Evolutionary conservation across 2,329 filamentous ascomycete genomes (phyloP).

Genomic region (Cercospora brassicicola): DNA sequence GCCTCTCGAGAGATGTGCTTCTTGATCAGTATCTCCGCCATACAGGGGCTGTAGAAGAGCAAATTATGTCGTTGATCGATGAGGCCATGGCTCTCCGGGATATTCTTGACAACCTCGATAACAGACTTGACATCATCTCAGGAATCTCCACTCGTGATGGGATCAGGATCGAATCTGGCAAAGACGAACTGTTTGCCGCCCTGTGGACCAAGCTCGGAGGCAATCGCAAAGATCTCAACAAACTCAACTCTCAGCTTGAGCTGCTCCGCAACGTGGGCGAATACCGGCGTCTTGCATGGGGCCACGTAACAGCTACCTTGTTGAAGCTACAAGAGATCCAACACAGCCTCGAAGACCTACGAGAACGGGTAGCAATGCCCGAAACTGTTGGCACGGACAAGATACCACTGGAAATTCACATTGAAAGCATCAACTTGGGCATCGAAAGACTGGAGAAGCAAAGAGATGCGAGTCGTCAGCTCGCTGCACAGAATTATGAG

Average conservation of each 20-base stretch:
- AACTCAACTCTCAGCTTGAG: constrained; percentile 62
- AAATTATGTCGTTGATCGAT: constrained; percentile 66
- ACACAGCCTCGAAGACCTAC: constrained; percentile 67
- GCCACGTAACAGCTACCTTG: constrained; percentile 68
- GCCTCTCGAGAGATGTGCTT: constrained; percentile 62
- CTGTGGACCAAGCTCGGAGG: constrained; percentile 75
- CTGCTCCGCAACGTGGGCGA: constrained; percentile 65
- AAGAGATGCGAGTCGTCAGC: constrained; percentile 51
- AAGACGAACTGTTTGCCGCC: constrained; percentile 66
- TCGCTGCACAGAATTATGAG: constrained; percentile 33
- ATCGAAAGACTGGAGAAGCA: constrained; percentile 70
- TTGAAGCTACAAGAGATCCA: constrained; percentile 73
- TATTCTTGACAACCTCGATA: constrained; percentile 67
- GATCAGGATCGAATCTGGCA: constrained; percentile 57
- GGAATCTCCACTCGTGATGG: constrained; percentile 67
- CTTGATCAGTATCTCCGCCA: constrained; percentile 75
- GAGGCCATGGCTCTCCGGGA: constrained; percentile 68
- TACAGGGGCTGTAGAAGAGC: constrained; percentile 66
- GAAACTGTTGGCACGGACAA: constrained; percentile 57
- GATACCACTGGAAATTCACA: constrained; percentile 70
- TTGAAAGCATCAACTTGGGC: constrained; percentile 71
- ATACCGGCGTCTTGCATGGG: constrained; percentile 66
- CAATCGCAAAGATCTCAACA: constrained; percentile 61
- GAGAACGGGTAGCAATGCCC: constrained; percentile 68
- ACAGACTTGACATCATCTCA: constrained; percentile 68